Conservation (phyloP, 768 basidiomycete species). For the Rossbeevera mucosa region DNA sequence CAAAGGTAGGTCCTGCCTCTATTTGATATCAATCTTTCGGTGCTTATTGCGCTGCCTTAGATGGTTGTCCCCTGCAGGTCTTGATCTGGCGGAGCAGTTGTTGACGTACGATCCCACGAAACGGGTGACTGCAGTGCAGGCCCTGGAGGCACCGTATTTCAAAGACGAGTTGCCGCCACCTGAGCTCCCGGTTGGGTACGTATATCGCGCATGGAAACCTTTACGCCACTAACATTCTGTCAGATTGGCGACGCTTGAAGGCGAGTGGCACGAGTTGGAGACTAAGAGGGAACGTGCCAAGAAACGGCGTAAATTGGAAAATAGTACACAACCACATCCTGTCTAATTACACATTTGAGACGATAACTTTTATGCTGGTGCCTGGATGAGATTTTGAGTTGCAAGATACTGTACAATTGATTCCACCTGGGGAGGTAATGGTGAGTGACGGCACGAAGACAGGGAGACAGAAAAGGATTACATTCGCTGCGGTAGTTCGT, state of each 20-base stretch:
- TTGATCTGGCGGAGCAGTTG: slow-evolving; percentile 82
- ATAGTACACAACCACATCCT: slow-evolving; percentile 35
- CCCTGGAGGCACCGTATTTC: slow-evolving; percentile 84
- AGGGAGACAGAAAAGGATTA: slow-evolving; percentile 32
- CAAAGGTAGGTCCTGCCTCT: slow-evolving; percentile 54
- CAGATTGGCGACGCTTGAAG: slow-evolving; percentile 76
- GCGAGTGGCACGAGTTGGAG: slow-evolving; percentile 98
- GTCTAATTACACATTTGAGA: slow-evolving; percentile 25
- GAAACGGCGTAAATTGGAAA: slow-evolving; percentile 67
- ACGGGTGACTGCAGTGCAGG: slow-evolving; percentile 73
- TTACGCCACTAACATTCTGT: slow-evolving; percentile 2
- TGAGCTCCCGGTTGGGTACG: slow-evolving; percentile 74
- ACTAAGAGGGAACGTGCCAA: slow-evolving; percentile 88
- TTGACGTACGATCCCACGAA: slow-evolving; percentile 76
- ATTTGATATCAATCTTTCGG: neutral
- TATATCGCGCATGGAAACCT: slow-evolving; percentile 11
- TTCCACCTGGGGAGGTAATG: slow-evolving; percentile 57
- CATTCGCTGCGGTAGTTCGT: slow-evolving; percentile 80
- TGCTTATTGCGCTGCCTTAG: slow-evolving; percentile 34
- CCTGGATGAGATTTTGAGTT: slow-evolving; percentile 60
- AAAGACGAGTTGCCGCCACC: slow-evolving; percentile 70
- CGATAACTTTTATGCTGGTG: slow-evolving; percentile 17
- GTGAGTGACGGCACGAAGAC: slow-evolving; percentile 2
- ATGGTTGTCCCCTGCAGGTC: slow-evolving; percentile 80
- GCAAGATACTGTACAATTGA: slow-evolving; percentile 80